These are phyloP conservation scores for Licmophora abbreviata DNA, from an alignment of 108 stramenopile genomes.

Conservation along the genomic window DNA sequence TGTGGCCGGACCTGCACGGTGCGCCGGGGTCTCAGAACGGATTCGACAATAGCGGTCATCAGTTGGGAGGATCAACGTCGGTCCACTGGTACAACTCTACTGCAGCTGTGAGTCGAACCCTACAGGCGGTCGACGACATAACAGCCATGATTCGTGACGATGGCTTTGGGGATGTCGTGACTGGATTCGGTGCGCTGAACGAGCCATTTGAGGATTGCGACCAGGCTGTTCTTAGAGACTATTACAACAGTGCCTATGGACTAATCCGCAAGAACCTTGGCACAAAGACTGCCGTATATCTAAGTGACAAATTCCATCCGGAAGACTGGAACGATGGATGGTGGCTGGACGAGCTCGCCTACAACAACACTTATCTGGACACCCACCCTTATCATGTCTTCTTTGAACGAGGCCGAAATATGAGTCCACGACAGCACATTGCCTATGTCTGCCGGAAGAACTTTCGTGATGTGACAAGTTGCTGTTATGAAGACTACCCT, in stretches of 20 bases:
- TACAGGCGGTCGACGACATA: constrained; percentile 36
- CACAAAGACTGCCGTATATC: constrained; percentile 27
- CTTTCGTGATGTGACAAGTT: constrained; percentile 11
- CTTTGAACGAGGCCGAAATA: constrained; percentile 7
- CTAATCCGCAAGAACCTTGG: constrained; percentile 34
- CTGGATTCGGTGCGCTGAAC: constrained; percentile 66
- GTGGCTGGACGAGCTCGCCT: constrained; percentile 26
- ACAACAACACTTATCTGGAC: constrained; percentile 49
- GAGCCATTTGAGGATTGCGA: constrained; percentile 54
- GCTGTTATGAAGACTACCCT: constrained; percentile 57
- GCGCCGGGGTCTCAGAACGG: constrained; percentile 72
- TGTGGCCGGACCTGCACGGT: constrained; percentile 71
- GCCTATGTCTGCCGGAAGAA: constrained; percentile 46
- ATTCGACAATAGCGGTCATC: constrained; percentile 60
- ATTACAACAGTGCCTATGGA: constrained; percentile 36
- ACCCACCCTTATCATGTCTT: constrained; percentile 53
- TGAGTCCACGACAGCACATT: constrained; percentile 62
- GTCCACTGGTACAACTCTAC: constrained; percentile 15
- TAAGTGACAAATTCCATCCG: constrained; percentile 45
- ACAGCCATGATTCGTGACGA: constrained; percentile 30
- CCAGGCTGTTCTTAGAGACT: constrained; percentile 26
- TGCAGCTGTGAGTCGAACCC: constrained; percentile 44
- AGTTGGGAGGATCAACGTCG: constrained; percentile 35
- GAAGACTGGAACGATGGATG: constrained; percentile 40
- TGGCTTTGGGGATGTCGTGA: constrained; percentile 40